Evolutionary conservation across 306 rosid genomes (phyloP), one percentile per base, ranked within the genome.

Genomic region (Medicago arabica): DNA sequence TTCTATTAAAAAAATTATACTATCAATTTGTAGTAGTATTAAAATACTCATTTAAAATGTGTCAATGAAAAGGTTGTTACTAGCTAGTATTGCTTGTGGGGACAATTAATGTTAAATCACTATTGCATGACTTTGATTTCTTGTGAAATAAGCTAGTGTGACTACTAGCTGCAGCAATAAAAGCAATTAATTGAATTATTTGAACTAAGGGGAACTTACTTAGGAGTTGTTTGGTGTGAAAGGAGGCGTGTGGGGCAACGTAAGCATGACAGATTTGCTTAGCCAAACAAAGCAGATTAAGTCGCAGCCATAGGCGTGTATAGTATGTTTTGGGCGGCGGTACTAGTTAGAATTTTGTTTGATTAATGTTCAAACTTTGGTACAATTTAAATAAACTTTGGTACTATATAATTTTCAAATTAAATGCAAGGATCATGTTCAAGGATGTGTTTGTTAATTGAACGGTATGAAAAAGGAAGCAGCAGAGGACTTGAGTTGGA

Each of bases 241-340:
- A 75, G 75, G 64, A 75, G 67, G 1, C 57, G 50, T 61, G 6
- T 67, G 61, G 10, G 18, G 46, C 0, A 7, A 38, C 85, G 89
- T 83, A 79, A 84, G 90, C 92, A 68, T 86, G 92, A 88, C 82
- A 68, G 1, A 19, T 15, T 28, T 60, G 84, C 78, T 85, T 81
- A 83, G 78, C 61, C 81, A 65, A 86, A 51, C 53, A 17, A 15
- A 34, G 39, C 53, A 7, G 71, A 83, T 68, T 4, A 8, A 82
- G 81, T 79, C 74, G 7, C 64, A 19, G 2, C 17, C 0, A 9
- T 1, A 17, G 19, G 34, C 38, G 12, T 58, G 60, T 54, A 54
- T 15, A 19, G 28, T 15, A 12, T 43, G 53, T 1, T 43, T 23
- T 49, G 46, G 66, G 40, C 13, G 71, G 75, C 78, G 69, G 75